These are phyloP conservation scores for Trametes hirsuta DNA, from an alignment of 1,284 basidiomycete genomes.

Conservation along the genomic window DNA sequence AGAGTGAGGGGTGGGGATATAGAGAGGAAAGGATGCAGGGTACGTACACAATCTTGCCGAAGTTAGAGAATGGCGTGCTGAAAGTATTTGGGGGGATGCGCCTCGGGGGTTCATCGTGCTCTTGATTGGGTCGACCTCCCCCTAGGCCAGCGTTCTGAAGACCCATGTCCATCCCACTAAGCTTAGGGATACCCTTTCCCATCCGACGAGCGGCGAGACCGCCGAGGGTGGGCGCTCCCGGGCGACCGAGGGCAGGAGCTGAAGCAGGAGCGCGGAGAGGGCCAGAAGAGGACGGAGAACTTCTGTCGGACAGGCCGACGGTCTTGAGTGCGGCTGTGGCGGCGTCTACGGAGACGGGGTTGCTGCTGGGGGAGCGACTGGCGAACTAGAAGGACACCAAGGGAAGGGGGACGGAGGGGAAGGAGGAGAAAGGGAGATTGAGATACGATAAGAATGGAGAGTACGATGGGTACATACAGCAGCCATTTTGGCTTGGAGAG, in stretches of 20 bases:
- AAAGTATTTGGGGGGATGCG: slow-evolving; percentile 48
- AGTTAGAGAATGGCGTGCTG: slow-evolving; percentile 88
- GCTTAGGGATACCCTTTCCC: slow-evolving; percentile 47
- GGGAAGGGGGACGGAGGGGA: background rate
- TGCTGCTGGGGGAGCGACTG: slow-evolving; percentile 29
- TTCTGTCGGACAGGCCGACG: slow-evolving; percentile 37
- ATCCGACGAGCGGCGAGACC: slow-evolving; percentile 55
- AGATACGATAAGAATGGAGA: slow-evolving; percentile 11
- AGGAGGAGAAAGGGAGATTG: slow-evolving; percentile 13
- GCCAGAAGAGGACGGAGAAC: slow-evolving; percentile 28
- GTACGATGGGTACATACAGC: slow-evolving; percentile 54
- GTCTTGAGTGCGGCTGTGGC: slow-evolving; percentile 46
- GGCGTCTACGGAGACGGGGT: slow-evolving; percentile 39
- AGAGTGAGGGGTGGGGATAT: background rate
- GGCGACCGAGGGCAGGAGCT: slow-evolving; percentile 27
- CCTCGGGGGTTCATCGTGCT: slow-evolving; percentile 45
- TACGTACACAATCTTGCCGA: slow-evolving; percentile 91
- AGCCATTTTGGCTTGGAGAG: slow-evolving; percentile 92
- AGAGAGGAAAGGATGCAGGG: background rate
- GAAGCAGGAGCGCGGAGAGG: slow-evolving; percentile 31
- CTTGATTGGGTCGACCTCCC: slow-evolving; percentile 55
- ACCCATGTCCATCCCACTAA: slow-evolving; percentile 66
- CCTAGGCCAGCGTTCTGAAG: slow-evolving; percentile 68
- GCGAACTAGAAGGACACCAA: slow-evolving; percentile 50
- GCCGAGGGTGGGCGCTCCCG: slow-evolving; percentile 28